These are phyloP conservation scores for Escovopsis sp. DNA, from an alignment of 2,329 filamentous ascomycete species.

Conservation along the genomic window DNA sequence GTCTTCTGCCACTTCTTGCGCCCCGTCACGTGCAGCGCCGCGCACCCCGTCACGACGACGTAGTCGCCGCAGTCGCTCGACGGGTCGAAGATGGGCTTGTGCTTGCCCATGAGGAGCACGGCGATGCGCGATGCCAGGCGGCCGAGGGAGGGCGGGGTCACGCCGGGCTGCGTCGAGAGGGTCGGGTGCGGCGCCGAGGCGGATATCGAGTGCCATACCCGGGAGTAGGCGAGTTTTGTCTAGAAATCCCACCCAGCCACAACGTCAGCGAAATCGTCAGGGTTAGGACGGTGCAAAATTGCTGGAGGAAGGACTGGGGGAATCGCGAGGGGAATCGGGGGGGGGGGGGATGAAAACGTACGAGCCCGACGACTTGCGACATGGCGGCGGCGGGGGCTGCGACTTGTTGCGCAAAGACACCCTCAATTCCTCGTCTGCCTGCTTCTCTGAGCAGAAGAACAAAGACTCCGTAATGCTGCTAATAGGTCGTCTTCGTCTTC, in stretches of 20 bases:
- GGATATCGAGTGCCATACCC: constrained; percentile 81
- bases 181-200: constrained; percentile 51
- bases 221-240: constrained; percentile 87
- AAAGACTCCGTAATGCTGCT: too few relatives aligned
- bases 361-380: constrained; percentile 68
- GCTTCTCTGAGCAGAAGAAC: too few relatives aligned
- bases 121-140: constrained; percentile 82
- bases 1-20: constrained; percentile 88
- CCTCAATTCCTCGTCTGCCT: constrained; percentile 8
- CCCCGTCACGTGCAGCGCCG: constrained; percentile 74
- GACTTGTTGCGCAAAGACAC: constrained; percentile 1
- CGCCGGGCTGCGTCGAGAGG: constrained; percentile 40
- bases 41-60: constrained; percentile 84
- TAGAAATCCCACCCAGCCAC: too few relatives aligned
- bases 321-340: neutral
- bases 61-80: constrained; percentile 99
- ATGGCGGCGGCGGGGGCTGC: constrained; percentile 32
- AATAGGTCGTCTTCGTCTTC: too few relatives aligned
- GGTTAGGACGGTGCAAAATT: too few relatives aligned
- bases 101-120: constrained; percentile 86
- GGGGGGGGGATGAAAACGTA: constrained; percentile 23
- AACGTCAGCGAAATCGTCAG: too few relatives aligned
- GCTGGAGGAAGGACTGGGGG: too few relatives aligned
- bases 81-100: constrained; percentile 96
- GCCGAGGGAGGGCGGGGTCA: constrained; percentile 67